Percentiles rank a stretch among this genome's conserved stretches.
These are phyloP conservation scores for Puccinia horiana DNA, from an alignment of 1,284 basidiomycete species.

Conservation along the genomic window DNA sequence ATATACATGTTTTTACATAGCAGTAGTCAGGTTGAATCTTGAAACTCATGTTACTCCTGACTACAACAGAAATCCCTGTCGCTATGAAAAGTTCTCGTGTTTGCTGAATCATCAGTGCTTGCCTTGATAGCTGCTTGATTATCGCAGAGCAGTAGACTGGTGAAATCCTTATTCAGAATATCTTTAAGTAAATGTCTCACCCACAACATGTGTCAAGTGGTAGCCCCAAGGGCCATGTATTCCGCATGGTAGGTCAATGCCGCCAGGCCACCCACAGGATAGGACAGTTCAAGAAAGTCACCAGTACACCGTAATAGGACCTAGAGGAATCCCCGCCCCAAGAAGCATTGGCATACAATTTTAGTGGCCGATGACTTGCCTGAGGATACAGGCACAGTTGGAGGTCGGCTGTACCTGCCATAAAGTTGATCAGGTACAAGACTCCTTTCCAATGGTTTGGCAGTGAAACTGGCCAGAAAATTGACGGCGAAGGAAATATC, in stretches of 20 bases:
- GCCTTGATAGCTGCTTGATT: no score
- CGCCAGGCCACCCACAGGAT: background rate
- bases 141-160: no score
- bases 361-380: background rate
- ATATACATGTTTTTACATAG: no score
- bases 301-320: background rate
- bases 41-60: no score
- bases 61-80: no score
- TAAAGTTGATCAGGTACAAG: background rate
- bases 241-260: background rate
- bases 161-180: no score
- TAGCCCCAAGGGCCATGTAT: background rate
- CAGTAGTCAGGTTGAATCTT: no score
- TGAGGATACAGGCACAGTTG: background rate
- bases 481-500: conserved; percentile 16
- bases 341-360: background rate
- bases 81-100: no score
- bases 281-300: background rate
- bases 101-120: no score
- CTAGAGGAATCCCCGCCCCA: background rate
- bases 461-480: conserved; percentile 19
- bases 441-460: conserved; percentile 24
- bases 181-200: background rate
- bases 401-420: background rate
- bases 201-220: background rate